Conservation (phyloP, 768 basidiomycete species). For the Phaffia tasmanica region DNA sequence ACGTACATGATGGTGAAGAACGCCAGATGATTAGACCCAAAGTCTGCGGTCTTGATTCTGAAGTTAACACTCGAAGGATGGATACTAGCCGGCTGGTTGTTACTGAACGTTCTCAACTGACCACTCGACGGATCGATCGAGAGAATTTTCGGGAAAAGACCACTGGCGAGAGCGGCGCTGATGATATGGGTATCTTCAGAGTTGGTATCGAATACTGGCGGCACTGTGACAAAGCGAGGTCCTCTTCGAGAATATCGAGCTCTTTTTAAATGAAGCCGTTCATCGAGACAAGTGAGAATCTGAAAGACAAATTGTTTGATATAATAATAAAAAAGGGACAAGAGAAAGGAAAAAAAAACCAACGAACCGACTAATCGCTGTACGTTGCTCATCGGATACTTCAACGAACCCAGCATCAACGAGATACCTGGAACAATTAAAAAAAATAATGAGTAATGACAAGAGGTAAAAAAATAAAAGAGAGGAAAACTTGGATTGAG, state of each 20-base stretch:
- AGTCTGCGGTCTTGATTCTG: slow-evolving; percentile 52
- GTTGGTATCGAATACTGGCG: slow-evolving; percentile 58
- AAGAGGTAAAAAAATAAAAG: slow-evolving; percentile 30
- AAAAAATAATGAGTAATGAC: not conserved
- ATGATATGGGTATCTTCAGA: slow-evolving; percentile 55
- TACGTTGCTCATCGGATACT: slow-evolving; percentile 53
- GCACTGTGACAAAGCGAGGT: slow-evolving; percentile 64
- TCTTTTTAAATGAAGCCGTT: slow-evolving; percentile 38
- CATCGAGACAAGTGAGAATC: not conserved
- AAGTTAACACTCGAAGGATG: slow-evolving; percentile 93
- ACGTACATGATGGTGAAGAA: slow-evolving; percentile 83
- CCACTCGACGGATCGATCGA: slow-evolving; percentile 51
- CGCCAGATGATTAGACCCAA: slow-evolving; percentile 59
- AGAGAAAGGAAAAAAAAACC: not conserved
- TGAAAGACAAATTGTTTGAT: slow-evolving; percentile 50
- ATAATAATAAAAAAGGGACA: not conserved
- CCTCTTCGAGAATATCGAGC: slow-evolving; percentile 63
- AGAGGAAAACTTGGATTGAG: slow-evolving; percentile 22
- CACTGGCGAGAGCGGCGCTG: slow-evolving; percentile 70
- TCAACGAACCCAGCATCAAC: slow-evolving; percentile 77
- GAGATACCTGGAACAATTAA: slow-evolving; percentile 50
- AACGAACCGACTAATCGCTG: slow-evolving; percentile 56
- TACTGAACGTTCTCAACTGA: slow-evolving; percentile 66
- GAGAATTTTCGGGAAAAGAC: slow-evolving; percentile 83
- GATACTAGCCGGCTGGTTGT: slow-evolving; percentile 64